Base-by-base conservation (phyloP, 768 basidiomycete genomes). In the Suillus decipiens region DNA sequence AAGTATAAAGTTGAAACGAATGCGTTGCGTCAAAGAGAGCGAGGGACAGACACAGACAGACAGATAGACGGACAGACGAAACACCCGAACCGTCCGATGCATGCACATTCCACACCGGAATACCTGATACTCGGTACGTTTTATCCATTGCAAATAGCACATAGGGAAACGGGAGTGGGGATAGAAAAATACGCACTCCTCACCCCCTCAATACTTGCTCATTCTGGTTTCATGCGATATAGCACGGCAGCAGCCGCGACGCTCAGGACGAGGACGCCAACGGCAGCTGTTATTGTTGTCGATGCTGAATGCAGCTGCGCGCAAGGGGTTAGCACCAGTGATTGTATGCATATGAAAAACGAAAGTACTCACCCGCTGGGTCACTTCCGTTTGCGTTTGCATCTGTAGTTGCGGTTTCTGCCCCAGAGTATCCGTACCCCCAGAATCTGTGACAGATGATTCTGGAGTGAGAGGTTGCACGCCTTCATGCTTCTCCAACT, bases 221-320 rank as follows among this genome's bases (percentile, higher is more conserved):
- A 75, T 34, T 81, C 80, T 39, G 79, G 78, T 64, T 85, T 86
- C 34, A 89, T 86, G 65, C 87, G 82, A 88, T 89, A 90, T 68
- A 89, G 75, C 57, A 92, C 89, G 8, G 89, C 89, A 14, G 84
- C 88, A 2, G 90, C 88, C 4, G 87, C 88, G 9, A 89, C 83
- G 57, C 86, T 81, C 34, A 92, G 73, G 5, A 92, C 80, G 19
- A 90, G 71, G 9, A 90, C 84, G 5, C 89, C 89, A 3, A 89
- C 74, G 6, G 86, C 88, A 2, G 88, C 81, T 62, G 67, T 86
- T 67, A 77, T 54, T 64, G 72, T 41, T 12, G 36, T 28, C 72
- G 71, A 34, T 73, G 68, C 73, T 72, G 72, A 59, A 71, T 41
- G 39, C 22, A 56, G 22, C 56, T 57, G 68, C 57, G 67, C 64